Conservation (phyloP, 345 rosid genomes). For the Populus deltoides region DNA sequence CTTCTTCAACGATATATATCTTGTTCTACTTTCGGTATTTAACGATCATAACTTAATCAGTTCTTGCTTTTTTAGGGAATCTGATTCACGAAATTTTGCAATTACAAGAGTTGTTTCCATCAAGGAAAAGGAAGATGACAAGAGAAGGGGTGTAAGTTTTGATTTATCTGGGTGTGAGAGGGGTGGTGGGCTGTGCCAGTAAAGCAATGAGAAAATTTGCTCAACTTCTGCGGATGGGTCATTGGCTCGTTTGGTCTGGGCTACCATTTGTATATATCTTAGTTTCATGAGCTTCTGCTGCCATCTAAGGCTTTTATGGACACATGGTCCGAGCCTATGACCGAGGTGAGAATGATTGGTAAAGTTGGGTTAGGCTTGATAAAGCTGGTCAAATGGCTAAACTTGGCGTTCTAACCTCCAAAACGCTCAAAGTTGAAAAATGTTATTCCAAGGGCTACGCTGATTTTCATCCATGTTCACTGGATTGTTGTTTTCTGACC, state of each 20-base stretch:
- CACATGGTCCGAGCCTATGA: neutral
- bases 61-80: too few relatives aligned
- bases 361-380: neutral
- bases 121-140: too few relatives aligned
- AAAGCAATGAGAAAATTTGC: neutral
- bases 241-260: neutral
- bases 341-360: neutral
- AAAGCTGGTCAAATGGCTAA: neutral
- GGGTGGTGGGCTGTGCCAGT: too few relatives aligned
- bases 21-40: neutral
- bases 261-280: neutral
- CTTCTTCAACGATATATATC: neutral
- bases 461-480: neutral
- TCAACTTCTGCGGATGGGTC: neutral
- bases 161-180: too few relatives aligned
- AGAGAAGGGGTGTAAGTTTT: too few relatives aligned
- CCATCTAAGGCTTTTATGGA: neutral
- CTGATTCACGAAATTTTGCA: too few relatives aligned
- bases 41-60: too few relatives aligned
- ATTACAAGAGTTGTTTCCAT: too few relatives aligned
- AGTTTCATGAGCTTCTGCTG: neutral
- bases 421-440: neutral
- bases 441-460: neutral
- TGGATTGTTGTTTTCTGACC: neutral
- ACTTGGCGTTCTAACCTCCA: neutral